These are phyloP conservation scores for Crithidia acanthocephali DNA, from an alignment of 208 protist genomes.

Conservation along the genomic window DNA sequence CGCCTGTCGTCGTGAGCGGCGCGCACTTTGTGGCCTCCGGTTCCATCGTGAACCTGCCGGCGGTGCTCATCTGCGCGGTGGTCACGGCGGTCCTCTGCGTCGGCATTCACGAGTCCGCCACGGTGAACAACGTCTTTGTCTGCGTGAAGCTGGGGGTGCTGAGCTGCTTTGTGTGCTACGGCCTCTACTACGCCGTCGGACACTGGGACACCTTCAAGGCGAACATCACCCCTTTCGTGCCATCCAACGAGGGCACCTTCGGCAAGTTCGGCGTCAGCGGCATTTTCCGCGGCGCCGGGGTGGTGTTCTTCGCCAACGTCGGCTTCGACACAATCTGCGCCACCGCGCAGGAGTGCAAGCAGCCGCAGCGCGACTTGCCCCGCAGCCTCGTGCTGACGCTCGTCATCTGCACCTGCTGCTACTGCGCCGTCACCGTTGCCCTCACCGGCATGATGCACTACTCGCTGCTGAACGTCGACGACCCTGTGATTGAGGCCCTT, in stretches of 20 bases:
- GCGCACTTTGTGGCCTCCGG: conserved; percentile 15
- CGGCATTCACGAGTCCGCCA: conserved; percentile 25
- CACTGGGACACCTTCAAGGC: conserved; percentile 23
- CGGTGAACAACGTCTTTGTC: conserved; percentile 28
- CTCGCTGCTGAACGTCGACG: conserved; percentile 21
- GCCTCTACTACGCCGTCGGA: conserved; percentile 15
- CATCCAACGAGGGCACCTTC: conserved; percentile 15
- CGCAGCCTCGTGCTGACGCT: conserved; percentile 24
- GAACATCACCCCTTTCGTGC: conserved; percentile 24
- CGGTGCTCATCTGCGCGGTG: conserved; percentile 20
- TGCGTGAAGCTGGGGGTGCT: conserved; percentile 21
- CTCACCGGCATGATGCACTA: conserved; percentile 27
- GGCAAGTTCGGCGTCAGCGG: conserved; percentile 24
- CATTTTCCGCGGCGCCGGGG: conserved; percentile 27
- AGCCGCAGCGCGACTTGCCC: conserved; percentile 24
- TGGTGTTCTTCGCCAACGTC: conserved; percentile 33
- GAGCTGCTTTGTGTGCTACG: conserved; percentile 28
- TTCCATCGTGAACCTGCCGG: conserved; percentile 16
- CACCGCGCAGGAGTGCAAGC: conserved; percentile 30
- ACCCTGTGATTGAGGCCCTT: conserved; percentile 16
- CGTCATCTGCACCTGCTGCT: conserved; percentile 18
- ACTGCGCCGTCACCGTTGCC: conserved; percentile 24
- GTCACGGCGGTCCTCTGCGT: conserved; percentile 21
- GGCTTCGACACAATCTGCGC: conserved; percentile 35
- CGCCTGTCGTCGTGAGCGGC: conserved; percentile 3